Conservation (phyloP, 352 stramenopile species). For the Thraustotheca clavata region DNA sequence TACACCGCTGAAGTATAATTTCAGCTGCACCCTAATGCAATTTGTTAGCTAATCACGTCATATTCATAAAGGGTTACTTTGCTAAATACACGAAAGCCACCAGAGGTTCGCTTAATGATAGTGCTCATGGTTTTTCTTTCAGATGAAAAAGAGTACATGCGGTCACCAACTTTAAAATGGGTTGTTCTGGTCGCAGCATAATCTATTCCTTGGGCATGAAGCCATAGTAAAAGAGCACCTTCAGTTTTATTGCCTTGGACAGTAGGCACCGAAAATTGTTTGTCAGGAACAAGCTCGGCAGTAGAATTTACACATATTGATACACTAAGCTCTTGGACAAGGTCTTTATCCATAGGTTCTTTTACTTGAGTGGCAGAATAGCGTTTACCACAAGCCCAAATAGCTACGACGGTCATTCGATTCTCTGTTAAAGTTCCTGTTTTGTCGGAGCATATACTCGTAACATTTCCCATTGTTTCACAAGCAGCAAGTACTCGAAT, state of each 20-base stretch:
- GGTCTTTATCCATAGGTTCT: slow-evolving; percentile 26
- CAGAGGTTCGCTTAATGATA: slow-evolving; percentile 37
- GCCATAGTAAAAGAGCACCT: slow-evolving; percentile 65
- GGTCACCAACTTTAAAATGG: slow-evolving; percentile 51
- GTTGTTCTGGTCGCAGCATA: slow-evolving; percentile 52
- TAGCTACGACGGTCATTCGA: slow-evolving; percentile 95
- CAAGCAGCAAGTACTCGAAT: slow-evolving; percentile 96
- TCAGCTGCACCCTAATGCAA: slow-evolving; percentile 45
- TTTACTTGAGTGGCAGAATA: slow-evolving; percentile 24
- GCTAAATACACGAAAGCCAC: slow-evolving; percentile 41
- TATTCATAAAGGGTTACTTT: slow-evolving; percentile 28
- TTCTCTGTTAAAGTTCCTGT: slow-evolving; percentile 97
- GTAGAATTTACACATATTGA: slow-evolving; percentile 71
- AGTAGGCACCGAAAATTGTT: slow-evolving; percentile 10
- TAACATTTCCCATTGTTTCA: slow-evolving; percentile 98
- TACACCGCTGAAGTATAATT: slow-evolving; percentile 48
- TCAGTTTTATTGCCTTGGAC: slow-evolving; percentile 82
- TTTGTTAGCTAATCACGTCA: not conserved
- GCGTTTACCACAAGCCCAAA: slow-evolving; percentile 64
- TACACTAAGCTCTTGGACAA: slow-evolving; percentile 38
- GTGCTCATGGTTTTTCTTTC: slow-evolving; percentile 79
- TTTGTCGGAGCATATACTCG: slow-evolving; percentile 97
- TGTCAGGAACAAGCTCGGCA: slow-evolving; percentile 53
- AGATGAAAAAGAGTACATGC: slow-evolving; percentile 68
- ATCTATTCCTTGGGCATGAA: slow-evolving; percentile 42